Conservation (phyloP, 2,329 filamentous ascomycete genomes). For the Macrophomina pseudophaseolina region DNA sequence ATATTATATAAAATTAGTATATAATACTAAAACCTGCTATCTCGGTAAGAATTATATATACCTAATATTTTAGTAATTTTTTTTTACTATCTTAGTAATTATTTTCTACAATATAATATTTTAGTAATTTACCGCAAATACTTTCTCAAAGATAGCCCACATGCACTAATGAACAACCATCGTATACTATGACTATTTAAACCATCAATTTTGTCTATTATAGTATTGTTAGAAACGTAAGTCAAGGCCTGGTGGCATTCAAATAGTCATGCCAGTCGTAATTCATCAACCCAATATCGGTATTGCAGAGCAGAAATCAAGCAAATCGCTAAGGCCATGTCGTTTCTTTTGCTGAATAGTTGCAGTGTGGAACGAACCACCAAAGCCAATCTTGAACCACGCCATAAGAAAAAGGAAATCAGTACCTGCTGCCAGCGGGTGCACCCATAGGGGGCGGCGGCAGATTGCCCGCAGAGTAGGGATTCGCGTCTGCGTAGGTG, state of each 20-base stretch:
- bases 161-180: too few relatives aligned
- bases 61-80: too few relatives aligned
- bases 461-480: slow-evolving; percentile 45
- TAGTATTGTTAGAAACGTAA: slow-evolving; percentile 12
- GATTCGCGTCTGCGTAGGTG: slow-evolving; percentile 53
- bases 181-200: neutral
- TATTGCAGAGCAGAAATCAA: neutral
- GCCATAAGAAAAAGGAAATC: slow-evolving; percentile 1
- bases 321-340: neutral
- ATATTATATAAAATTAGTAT: too few relatives aligned
- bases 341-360: neutral
- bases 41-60: too few relatives aligned
- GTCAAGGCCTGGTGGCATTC: neutral
- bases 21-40: too few relatives aligned
- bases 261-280: slow-evolving; percentile 12
- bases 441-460: slow-evolving; percentile 48
- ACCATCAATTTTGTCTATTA: slow-evolving; percentile 16
- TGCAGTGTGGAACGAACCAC: slow-evolving; percentile 2
- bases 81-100: too few relatives aligned
- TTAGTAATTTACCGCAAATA: too few relatives aligned
- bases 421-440: slow-evolving; percentile 2
- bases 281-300: slow-evolving; percentile 7
- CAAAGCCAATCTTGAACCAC: slow-evolving; percentile 12
- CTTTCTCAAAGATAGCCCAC: too few relatives aligned
- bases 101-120: too few relatives aligned